A percentile compares a stretch with the other conserved stretches of the same genome.
These are phyloP conservation scores for Dacryopinax primogenitus DNA, from an alignment of 768 basidiomycete genomes.

Conservation along the genomic window DNA sequence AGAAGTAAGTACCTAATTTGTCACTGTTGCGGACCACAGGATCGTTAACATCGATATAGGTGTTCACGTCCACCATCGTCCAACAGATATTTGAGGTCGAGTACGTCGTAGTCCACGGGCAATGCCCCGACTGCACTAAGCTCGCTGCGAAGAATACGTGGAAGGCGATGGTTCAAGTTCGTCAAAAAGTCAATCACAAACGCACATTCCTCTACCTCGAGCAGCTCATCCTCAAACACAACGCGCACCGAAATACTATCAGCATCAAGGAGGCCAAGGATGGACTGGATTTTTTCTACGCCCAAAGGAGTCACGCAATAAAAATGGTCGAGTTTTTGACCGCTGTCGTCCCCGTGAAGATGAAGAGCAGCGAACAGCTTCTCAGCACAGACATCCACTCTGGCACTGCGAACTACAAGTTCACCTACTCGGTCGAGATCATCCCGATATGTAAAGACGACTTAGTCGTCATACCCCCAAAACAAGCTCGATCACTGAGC, in stretches of 20 bases:
- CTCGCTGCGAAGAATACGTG: conserved; percentile 98
- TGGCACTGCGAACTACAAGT: conserved; percentile 89
- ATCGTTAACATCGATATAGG: conserved; percentile 32
- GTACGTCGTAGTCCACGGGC: conserved; percentile 85
- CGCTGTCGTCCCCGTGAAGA: conserved; percentile 79
- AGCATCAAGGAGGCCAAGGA: conserved; percentile 85
- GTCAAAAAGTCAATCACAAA: conserved; percentile 97
- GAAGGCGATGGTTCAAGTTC: conserved; percentile 96
- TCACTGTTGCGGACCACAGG: not conserved
- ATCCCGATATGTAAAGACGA: conserved; percentile 96
- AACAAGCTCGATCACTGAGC: conserved; percentile 66
- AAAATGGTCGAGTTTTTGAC: conserved; percentile 93
- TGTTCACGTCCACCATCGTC: conserved; percentile 84
- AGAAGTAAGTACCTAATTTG: conserved; percentile 46
- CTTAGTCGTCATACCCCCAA: conserved; percentile 74
- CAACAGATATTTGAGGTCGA: conserved; percentile 97
- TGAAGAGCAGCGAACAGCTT: conserved; percentile 88
- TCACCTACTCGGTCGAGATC: conserved; percentile 95
- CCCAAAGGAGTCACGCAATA: conserved; percentile 75
- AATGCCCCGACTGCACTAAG: conserved; percentile 87
- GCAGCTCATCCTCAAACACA: conserved; percentile 91
- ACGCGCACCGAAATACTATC: conserved; percentile 92
- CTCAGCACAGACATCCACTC: conserved; percentile 87
- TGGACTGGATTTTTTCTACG: conserved; percentile 95
- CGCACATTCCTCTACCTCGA: conserved; percentile 95